Evolutionary conservation across 75 land plant genomes (phyloP).

Genomic region (Pseudotsuga menziesii): DNA sequence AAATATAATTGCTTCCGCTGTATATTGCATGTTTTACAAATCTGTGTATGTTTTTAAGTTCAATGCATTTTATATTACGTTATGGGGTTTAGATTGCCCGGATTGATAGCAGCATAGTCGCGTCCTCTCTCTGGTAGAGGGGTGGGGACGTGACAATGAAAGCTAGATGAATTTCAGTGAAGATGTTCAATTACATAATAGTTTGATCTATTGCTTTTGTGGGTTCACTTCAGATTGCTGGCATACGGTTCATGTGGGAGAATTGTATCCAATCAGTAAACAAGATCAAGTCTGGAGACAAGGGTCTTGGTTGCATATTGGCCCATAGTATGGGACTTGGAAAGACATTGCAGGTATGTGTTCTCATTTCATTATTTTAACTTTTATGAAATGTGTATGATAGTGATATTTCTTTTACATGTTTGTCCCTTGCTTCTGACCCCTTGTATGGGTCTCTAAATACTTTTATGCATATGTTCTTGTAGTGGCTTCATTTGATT

Average conservation of each 20-base stretch:
- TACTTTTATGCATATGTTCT: neutral
- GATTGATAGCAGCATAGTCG: no score
- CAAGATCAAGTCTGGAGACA: slow-evolving; percentile 80
- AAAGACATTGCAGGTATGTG: slow-evolving; percentile 90
- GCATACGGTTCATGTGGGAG: slow-evolving; percentile 97
- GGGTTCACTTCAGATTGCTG: slow-evolving; percentile 59
- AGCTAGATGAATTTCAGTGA: neutral
- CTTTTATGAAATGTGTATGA: neutral
- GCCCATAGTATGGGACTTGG: slow-evolving; percentile 99
- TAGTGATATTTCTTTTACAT: neutral
- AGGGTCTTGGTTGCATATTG: slow-evolving; percentile 97
- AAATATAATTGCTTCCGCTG: no score
- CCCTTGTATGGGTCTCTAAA: neutral
- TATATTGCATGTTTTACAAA: no score
- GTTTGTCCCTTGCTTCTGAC: neutral
- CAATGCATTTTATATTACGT: no score
- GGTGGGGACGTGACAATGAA: no score
- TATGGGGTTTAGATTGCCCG: no score
- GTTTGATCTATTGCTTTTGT: slow-evolving; percentile 7
- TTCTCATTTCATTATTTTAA: neutral
- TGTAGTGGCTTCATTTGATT: neutral
- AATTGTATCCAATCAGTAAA: slow-evolving; percentile 85
- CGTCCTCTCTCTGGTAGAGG: no score
- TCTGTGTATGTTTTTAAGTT: no score
- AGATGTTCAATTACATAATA: neutral